Evolutionary conservation across 2,329 filamentous ascomycete species (phyloP).

Genomic region (Myriosclerotinia duriaeana): DNA sequence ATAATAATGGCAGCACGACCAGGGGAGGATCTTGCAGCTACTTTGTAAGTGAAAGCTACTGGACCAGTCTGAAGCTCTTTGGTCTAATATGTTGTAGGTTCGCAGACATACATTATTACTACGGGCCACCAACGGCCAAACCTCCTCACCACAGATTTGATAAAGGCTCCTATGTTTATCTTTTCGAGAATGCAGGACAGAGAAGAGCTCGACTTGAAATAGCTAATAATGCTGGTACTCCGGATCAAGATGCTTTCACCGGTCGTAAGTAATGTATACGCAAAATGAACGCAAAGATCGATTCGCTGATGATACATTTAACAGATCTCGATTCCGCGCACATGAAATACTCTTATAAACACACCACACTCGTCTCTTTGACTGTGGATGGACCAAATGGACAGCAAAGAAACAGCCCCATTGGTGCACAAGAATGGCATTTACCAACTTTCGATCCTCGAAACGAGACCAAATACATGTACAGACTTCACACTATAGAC

Average conservation of each 20-base stretch:
- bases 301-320: neutral
- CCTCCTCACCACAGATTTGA: constrained; percentile 80
- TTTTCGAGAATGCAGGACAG: constrained; percentile 71
- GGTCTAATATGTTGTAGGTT: constrained; percentile 53
- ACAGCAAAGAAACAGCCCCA: constrained; percentile 28
- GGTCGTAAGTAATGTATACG: constrained; percentile 58
- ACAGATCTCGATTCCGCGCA: constrained; percentile 65
- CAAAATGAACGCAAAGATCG: constrained; percentile 21
- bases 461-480: constrained; percentile 77
- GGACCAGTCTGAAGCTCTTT: constrained; percentile 25
- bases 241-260: constrained; percentile 76
- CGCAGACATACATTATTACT: constrained; percentile 77
- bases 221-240: constrained; percentile 70
- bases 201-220: constrained; percentile 71
- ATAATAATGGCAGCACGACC: constrained; percentile 48
- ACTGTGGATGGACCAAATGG: constrained; percentile 52
- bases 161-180: constrained; percentile 75
- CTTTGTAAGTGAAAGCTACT: constrained; percentile 47
- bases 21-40: constrained; percentile 53
- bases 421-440: constrained; percentile 65
- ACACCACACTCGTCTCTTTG: constrained; percentile 69
- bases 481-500: constrained; percentile 72
- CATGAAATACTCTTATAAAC: constrained; percentile 71
- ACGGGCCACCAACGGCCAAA: constrained; percentile 62
- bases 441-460: constrained; percentile 69